Percentiles rank a stretch among this genome's conserved stretches.
phyloP scores from a whole-genome alignment of 495 filamentous ascomycete genomes.

The Penicillium herquei region DNA sequence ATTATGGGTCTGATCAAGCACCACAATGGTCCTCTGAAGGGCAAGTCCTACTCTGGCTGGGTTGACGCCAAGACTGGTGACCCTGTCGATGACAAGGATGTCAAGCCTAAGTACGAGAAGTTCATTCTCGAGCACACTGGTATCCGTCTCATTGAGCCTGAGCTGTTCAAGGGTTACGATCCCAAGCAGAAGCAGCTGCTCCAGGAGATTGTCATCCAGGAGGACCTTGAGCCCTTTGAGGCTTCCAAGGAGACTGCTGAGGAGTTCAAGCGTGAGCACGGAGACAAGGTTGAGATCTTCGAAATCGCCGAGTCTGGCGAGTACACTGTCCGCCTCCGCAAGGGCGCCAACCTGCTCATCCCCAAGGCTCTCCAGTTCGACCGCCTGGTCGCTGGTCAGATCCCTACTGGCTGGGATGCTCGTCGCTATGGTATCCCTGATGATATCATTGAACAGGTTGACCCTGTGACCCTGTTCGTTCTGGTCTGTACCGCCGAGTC shows the following conservation, averaged over 20 bases:
- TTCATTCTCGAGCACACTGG: conserved; percentile 93
- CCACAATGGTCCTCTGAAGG: conserved; percentile 97
- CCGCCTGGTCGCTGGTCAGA: conserved; percentile 92
- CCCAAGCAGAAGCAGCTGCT: conserved; percentile 97
- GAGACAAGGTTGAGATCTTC: conserved; percentile 96
- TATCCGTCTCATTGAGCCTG: conserved; percentile 96
- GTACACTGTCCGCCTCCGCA: conserved; percentile 89
- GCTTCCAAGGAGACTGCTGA: conserved; percentile 94
- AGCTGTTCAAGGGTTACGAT: conserved; percentile 96
- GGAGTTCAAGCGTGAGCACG: conserved; percentile 95
- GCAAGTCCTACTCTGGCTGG: conserved; percentile 95
- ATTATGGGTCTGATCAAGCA: conserved; percentile 99
- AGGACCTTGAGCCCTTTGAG: conserved; percentile 96
- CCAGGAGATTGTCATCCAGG: conserved; percentile 94
- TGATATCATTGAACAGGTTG: conserved; percentile 96
- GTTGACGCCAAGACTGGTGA: conserved; percentile 92
- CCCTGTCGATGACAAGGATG: conserved; percentile 95
- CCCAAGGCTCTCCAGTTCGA: conserved; percentile 97
- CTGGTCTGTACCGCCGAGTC: conserved; percentile 91
- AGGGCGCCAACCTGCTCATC: conserved; percentile 89
- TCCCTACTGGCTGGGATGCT: conserved; percentile 96
- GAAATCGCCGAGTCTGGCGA: conserved; percentile 94
- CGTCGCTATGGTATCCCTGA: conserved; percentile 93
- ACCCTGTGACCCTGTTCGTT: conserved; percentile 92
- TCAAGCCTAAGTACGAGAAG: conserved; percentile 96